Evolutionary conservation across 805 yeast genomes (phyloP).

Genomic region (Teunomyces tritomae): DNA sequence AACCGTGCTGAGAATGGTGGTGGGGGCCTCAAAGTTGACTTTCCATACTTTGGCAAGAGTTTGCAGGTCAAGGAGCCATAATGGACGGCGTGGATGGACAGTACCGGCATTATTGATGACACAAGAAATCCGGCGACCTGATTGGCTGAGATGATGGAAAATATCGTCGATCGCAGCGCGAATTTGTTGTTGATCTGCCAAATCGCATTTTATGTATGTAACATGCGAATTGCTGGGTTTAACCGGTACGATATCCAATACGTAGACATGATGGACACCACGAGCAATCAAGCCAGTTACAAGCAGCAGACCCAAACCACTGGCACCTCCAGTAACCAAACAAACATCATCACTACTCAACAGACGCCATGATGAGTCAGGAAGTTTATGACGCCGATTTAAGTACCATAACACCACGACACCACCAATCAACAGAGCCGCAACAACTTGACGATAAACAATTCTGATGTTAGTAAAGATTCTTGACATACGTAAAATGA

Average conservation of each 20-base stretch:
- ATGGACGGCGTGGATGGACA: constrained; percentile 29
- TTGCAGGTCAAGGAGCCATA: constrained; percentile 20
- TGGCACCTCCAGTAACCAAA: constrained; percentile 50
- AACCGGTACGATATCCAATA: constrained; percentile 26
- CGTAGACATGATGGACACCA: constrained; percentile 19
- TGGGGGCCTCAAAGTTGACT: constrained; percentile 31
- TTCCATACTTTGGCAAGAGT: constrained; percentile 18
- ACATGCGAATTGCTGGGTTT: constrained; percentile 9
- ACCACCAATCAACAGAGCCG: too few species aligned
- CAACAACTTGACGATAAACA: too few species aligned
- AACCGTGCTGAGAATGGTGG: constrained; percentile 18
- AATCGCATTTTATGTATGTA: constrained; percentile 22
- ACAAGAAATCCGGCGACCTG: constrained; percentile 21
- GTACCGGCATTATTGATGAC: constrained; percentile 51
- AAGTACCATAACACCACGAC: too few species aligned
- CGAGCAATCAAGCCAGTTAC: constrained; percentile 21
- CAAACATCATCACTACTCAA: constrained; percentile 16
- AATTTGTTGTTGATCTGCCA: constrained; percentile 16
- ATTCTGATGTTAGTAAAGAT: not conserved
- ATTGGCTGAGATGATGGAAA: constrained; percentile 4
- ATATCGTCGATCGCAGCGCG: constrained; percentile 12
- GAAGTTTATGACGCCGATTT: not conserved
- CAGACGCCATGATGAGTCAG: not conserved
- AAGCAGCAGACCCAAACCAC: constrained; percentile 48
- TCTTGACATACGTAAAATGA: too few species aligned